Percentiles rank a stretch among this genome's conserved stretches.
phyloP scores from a whole-genome alignment of 2,329 filamentous ascomycete species.

The Neoscytalidium dimidiatum region DNA sequence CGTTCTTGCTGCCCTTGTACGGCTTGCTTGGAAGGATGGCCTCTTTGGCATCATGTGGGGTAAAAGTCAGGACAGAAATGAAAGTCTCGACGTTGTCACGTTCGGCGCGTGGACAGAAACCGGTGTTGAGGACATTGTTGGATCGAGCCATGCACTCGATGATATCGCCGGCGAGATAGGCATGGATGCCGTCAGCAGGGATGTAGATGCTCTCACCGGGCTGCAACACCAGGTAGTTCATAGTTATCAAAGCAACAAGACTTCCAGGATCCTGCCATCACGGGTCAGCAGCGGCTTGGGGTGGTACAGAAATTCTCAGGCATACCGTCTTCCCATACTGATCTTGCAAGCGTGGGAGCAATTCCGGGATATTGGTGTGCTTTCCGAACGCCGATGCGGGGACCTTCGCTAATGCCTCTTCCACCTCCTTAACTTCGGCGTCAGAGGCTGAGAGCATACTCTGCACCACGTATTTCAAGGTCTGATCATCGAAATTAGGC shows the following conservation, averaged over 20 bases:
- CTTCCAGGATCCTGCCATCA: conserved; percentile 60
- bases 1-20: conserved; percentile 73
- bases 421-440: conserved; percentile 54
- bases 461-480: conserved; percentile 58
- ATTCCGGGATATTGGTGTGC: conserved; percentile 69
- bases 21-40: conserved; percentile 76
- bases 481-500: conserved; percentile 59
- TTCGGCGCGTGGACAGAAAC: conserved; percentile 70
- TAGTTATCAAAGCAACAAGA: conserved; percentile 69
- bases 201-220: conserved; percentile 70
- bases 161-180: conserved; percentile 72
- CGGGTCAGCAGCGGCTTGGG: background rate
- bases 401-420: conserved; percentile 66
- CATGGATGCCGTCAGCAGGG: conserved; percentile 73
- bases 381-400: conserved; percentile 71
- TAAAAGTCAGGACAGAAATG: conserved; percentile 63
- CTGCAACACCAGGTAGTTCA: conserved; percentile 71
- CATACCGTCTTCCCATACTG: conserved; percentile 58
- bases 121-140: conserved; percentile 74
- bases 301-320: background rate
- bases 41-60: conserved; percentile 64
- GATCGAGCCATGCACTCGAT: conserved; percentile 78
- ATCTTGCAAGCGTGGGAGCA: conserved; percentile 64
- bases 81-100: conserved; percentile 67
- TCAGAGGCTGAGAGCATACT: conserved; percentile 56